Conservation (phyloP, 768 basidiomycete genomes). For the Auricularia heimuer region DNA sequence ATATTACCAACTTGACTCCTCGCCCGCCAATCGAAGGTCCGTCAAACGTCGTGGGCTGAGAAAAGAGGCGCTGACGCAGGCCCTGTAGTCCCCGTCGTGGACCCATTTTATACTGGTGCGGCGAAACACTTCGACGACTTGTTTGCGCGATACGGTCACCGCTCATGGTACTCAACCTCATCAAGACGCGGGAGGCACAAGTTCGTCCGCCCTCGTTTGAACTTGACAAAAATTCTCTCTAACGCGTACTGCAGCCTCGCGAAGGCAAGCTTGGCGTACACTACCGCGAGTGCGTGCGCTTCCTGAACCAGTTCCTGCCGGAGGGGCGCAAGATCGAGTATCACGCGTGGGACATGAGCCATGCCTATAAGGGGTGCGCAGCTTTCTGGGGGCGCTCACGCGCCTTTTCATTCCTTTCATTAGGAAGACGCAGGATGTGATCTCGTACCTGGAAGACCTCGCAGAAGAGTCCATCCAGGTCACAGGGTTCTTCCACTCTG, state of each 20-base stretch:
- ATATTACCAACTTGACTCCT: conserved; percentile 79
- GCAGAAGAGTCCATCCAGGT: conserved; percentile 87
- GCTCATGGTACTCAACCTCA: conserved; percentile 85
- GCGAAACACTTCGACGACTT: conserved; percentile 89
- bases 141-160: conserved; percentile 79
- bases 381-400: conserved; percentile 6
- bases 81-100: conserved; percentile 71
- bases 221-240: neutral
- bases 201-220: neutral
- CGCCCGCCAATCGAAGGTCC: conserved; percentile 93
- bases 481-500: conserved; percentile 94
- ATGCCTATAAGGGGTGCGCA: conserved; percentile 85
- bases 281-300: conserved; percentile 84
- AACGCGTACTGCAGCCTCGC: conserved; percentile 43
- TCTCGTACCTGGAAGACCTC: conserved; percentile 87
- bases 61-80: neutral
- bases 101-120: conserved; percentile 91
- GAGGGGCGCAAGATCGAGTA: conserved; percentile 79
- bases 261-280: conserved; percentile 87
- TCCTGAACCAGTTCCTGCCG: conserved; percentile 93
- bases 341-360: conserved; percentile 92
- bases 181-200: conserved; percentile 72
- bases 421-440: conserved; percentile 92
- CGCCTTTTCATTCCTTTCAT: neutral
- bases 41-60: conserved; percentile 16